Percentiles rank a stretch among this genome's conserved stretches.
These are phyloP conservation scores for Conringia planisiliqua DNA, from an alignment of 345 rosid species.

Conservation along the genomic window DNA sequence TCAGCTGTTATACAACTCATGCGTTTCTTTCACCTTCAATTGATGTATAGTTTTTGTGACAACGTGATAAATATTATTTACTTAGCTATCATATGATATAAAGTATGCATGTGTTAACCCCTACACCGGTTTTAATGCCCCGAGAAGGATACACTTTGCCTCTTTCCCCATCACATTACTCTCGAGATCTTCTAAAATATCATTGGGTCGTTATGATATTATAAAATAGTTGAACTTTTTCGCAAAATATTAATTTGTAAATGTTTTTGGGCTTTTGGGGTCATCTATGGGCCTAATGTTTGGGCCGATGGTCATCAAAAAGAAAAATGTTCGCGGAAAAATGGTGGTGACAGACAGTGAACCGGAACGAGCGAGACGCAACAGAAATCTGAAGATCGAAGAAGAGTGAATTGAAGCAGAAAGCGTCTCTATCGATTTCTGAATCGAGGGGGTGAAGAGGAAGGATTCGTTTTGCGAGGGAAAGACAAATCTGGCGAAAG, in stretches of 20 bases:
- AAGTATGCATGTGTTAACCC: not conserved
- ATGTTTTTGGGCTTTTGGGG: constrained; percentile 16
- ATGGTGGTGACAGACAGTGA: not conserved
- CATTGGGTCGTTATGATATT: not conserved
- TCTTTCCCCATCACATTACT: not conserved
- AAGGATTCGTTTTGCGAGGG: constrained; percentile 5
- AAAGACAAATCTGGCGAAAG: constrained; percentile 34
- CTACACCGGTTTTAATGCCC: not conserved
- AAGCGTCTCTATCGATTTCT: not conserved
- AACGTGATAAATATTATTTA: not conserved
- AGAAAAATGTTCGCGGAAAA: constrained; percentile 18
- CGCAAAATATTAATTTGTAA: too few relatives aligned
- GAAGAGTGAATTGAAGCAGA: constrained; percentile 24
- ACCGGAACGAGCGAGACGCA: constrained; percentile 17
- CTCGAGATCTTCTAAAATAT: not conserved
- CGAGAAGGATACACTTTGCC: not conserved
- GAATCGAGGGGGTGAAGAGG: not conserved
- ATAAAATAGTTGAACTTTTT: not conserved
- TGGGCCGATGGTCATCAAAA: not conserved
- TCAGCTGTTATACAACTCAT: too few relatives aligned
- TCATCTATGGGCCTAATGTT: not conserved
- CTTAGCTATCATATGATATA: not conserved
- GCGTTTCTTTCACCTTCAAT: not conserved
- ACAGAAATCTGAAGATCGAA: constrained; percentile 29
- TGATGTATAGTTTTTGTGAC: not conserved